phyloP scores from a whole-genome alignment of 1,139 yeast species.

The Suhomyces taliae region DNA sequence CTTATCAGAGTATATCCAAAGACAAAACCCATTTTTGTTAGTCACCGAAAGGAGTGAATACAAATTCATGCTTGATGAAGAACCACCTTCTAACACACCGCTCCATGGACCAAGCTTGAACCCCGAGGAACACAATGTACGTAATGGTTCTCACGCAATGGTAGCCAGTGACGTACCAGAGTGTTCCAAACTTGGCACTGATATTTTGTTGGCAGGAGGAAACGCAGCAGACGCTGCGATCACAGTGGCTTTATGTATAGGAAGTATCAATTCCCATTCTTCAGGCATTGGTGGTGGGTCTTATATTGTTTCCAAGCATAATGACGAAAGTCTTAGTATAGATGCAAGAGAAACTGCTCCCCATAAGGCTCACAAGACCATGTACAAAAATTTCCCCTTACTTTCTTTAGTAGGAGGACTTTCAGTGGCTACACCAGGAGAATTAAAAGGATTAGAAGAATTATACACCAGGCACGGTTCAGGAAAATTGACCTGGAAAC shows the following conservation, averaged over 20 bases:
- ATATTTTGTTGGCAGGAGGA: constrained; percentile 62
- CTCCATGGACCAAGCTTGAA: constrained; percentile 37
- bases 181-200: constrained; percentile 70
- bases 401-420: constrained; percentile 76
- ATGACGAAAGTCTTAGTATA: constrained; percentile 53
- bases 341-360: constrained; percentile 95
- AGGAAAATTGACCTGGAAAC: constrained; percentile 70
- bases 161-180: constrained; percentile 73
- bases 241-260: constrained; percentile 85
- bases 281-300: constrained; percentile 96
- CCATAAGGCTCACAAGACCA: constrained; percentile 52
- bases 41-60: not conserved
- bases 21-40: no score
- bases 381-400: constrained; percentile 52
- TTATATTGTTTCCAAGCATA: constrained; percentile 59
- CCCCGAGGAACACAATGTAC: constrained; percentile 32
- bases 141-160: constrained; percentile 51
- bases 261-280: constrained; percentile 76
- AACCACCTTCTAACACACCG: constrained; percentile 30
- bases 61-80: not conserved
- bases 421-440: constrained; percentile 89
- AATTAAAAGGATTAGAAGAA: constrained; percentile 72
- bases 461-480: constrained; percentile 64
- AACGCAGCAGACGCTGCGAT: constrained; percentile 92
- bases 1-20: no score